These are phyloP conservation scores for Polychaeton citri DNA, from an alignment of 2,329 filamentous ascomycete species.

Conservation along the genomic window DNA sequence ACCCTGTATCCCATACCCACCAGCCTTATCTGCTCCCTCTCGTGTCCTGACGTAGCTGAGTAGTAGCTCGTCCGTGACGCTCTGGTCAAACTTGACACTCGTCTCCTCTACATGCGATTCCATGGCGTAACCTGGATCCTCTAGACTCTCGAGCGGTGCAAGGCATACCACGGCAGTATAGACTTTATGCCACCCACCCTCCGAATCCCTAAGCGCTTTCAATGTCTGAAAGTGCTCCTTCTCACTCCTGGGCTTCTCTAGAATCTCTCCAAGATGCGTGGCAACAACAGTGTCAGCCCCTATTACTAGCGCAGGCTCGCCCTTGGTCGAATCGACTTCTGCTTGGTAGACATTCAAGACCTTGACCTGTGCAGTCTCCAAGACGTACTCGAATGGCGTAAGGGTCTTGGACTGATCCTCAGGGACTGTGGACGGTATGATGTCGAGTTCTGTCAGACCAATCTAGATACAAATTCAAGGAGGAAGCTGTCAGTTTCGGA, in stretches of 20 bases:
- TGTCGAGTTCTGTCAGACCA: slow-evolving; percentile 68
- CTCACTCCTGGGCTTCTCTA: slow-evolving; percentile 82
- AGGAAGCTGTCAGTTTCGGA: neutral
- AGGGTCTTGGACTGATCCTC: slow-evolving; percentile 76
- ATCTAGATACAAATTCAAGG: slow-evolving; percentile 36
- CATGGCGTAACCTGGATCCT: slow-evolving; percentile 74
- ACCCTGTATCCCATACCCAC: slow-evolving; percentile 89
- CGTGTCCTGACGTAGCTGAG: slow-evolving; percentile 67
- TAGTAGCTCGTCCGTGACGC: slow-evolving; percentile 67
- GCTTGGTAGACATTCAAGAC: slow-evolving; percentile 57
- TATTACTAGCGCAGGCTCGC: slow-evolving; percentile 73
- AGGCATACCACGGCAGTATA: slow-evolving; percentile 78
- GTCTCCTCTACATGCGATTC: slow-evolving; percentile 81
- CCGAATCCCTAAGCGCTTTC: slow-evolving; percentile 61
- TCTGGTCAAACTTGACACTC: slow-evolving; percentile 66
- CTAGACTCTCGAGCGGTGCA: slow-evolving; percentile 64
- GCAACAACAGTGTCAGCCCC: slow-evolving; percentile 87
- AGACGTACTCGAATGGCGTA: slow-evolving; percentile 79
- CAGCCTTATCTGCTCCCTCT: slow-evolving; percentile 91
- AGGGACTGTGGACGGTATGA: slow-evolving; percentile 67
- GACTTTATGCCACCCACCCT: slow-evolving; percentile 54
- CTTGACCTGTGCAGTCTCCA: slow-evolving; percentile 74
- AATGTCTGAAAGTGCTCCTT: slow-evolving; percentile 76
- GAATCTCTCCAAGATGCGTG: slow-evolving; percentile 56
- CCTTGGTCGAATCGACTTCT: slow-evolving; percentile 43